phyloP scores from a whole-genome alignment of 1,139 yeast genomes.

The Kodamaea ohmeri region DNA sequence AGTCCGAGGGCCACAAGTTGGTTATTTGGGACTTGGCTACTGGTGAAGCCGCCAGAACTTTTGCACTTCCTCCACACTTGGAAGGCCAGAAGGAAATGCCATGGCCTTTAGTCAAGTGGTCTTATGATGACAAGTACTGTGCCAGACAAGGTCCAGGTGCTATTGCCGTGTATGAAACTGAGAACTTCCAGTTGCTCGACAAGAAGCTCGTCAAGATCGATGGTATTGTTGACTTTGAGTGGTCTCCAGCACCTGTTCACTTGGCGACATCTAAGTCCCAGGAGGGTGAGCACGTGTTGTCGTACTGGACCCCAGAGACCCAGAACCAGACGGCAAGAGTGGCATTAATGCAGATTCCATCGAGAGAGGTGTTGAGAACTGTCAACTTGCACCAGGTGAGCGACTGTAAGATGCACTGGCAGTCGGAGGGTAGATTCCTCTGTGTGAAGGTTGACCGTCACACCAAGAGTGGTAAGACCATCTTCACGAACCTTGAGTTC shows the following conservation, averaged over 20 bases:
- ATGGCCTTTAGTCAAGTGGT: constrained; percentile 99
- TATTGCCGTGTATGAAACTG: constrained; percentile 78
- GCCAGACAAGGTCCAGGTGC: constrained; percentile 96
- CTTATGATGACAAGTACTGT: constrained; percentile 87
- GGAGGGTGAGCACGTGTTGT: constrained; percentile 65
- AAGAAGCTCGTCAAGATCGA: constrained; percentile 83
- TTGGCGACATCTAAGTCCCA: constrained; percentile 55
- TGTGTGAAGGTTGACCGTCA: constrained; percentile 97
- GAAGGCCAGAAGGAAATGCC: constrained; percentile 72
- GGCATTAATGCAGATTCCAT: constrained; percentile 83
- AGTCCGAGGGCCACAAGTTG: constrained; percentile 89
- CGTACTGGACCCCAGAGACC: constrained; percentile 97
- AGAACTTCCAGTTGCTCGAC: constrained; percentile 64
- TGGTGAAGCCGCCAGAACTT: constrained; percentile 82
- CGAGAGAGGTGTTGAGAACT: constrained; percentile 80
- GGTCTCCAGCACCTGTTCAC: constrained; percentile 86
- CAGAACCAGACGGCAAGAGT: constrained; percentile 94
- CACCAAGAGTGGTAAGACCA: constrained; percentile 89
- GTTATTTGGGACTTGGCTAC: constrained; percentile 91
- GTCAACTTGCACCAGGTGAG: constrained; percentile 93
- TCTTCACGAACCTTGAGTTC: constrained; percentile 89
- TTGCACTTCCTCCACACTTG: constrained; percentile 81
- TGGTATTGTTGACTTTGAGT: constrained; percentile 88
- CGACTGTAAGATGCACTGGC: constrained; percentile 94
- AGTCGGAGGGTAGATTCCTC: constrained; percentile 75